Conservation (phyloP, 2,329 filamentous ascomycete species). For the Trichoderma citrinoviride region DNA sequence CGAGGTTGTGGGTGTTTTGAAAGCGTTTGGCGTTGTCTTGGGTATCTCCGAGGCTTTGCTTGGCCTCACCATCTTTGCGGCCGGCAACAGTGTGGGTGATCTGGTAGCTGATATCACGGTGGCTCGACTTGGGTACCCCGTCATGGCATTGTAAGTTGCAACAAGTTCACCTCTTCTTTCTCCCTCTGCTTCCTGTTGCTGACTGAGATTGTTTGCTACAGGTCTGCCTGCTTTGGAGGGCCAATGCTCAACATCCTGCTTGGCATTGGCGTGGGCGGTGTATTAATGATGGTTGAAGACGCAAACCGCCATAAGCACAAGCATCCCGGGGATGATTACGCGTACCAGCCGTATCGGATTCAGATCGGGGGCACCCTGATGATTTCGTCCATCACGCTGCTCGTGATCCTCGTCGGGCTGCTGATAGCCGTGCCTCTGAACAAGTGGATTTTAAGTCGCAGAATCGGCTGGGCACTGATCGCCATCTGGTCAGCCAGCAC, state of each 20-base stretch:
- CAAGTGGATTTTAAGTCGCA: conserved; percentile 78
- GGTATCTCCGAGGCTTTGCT: conserved; percentile 93
- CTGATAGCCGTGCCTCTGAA: conserved; percentile 81
- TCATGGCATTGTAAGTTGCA: conserved; percentile 76
- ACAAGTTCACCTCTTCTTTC: background rate
- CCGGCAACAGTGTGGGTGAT: conserved; percentile 92
- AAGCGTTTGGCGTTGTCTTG: conserved; percentile 86
- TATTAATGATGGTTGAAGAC: conserved; percentile 77
- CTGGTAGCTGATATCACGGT: conserved; percentile 94
- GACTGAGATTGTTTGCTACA: conserved; percentile 28
- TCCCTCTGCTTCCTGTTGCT: background rate
- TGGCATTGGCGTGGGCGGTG: conserved; percentile 86
- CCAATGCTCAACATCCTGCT: conserved; percentile 97
- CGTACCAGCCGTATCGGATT: conserved; percentile 77
- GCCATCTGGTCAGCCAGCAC: conserved; percentile 79
- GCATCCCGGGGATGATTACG: conserved; percentile 62
- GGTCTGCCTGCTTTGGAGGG: conserved; percentile 92
- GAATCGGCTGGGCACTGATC: conserved; percentile 79
- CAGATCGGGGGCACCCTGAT: conserved; percentile 81
- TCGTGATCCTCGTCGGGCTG: conserved; percentile 75
- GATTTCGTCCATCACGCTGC: conserved; percentile 78
- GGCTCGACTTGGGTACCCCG: conserved; percentile 86
- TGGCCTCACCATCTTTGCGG: conserved; percentile 91
- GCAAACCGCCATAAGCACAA: conserved; percentile 64
- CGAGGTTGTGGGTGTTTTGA: conserved; percentile 92